phyloP scores from a whole-genome alignment of 1,284 basidiomycete species.

The Pseudozyma pruni region DNA sequence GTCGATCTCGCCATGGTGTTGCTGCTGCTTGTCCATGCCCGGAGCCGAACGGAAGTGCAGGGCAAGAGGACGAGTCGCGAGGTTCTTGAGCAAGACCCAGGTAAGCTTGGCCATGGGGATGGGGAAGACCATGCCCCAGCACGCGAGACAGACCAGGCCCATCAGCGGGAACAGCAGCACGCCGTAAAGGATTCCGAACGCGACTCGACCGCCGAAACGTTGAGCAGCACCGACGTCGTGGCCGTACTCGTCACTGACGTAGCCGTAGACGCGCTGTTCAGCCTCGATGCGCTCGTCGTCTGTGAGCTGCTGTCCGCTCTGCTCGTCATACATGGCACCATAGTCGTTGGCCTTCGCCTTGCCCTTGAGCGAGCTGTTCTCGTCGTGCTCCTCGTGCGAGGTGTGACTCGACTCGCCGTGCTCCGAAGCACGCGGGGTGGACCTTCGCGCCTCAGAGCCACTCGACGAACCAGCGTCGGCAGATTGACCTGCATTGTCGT shows the following conservation, averaged over 20 bases:
- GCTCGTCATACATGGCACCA: conserved; percentile 26
- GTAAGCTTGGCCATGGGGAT: conserved; percentile 98
- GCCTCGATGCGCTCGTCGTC: conserved; percentile 53
- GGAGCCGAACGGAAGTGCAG: conserved; percentile 83
- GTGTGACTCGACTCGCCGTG: conserved; percentile 28
- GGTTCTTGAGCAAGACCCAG: conserved; percentile 88
- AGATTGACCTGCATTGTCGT: conserved; percentile 10
- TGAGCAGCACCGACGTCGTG: conserved; percentile 51
- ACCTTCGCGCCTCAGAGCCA: conserved; percentile 31
- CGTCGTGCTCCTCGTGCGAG: conserved; percentile 36
- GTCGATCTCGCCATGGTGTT: conserved; percentile 60
- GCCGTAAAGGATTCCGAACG: conserved; percentile 77
- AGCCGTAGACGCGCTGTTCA: conserved; percentile 60
- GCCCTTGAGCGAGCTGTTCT: conserved; percentile 48
- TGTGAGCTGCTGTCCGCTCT: conserved; percentile 20
- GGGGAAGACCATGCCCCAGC: conserved; percentile 92
- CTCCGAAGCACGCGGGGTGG: conserved; percentile 34
- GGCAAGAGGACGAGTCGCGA: conserved; percentile 82
- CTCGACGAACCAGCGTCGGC: conserved; percentile 37
- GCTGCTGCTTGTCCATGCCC: conserved; percentile 41
- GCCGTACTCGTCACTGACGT: conserved; percentile 59
- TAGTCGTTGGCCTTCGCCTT: conserved; percentile 45
- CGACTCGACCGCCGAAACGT: conserved; percentile 53
- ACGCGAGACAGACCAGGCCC: conserved; percentile 75
- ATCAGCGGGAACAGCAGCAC: conserved; percentile 87